Base-by-base conservation (phyloP, 2,329 filamentous ascomycete species). In the Trichoderma sp. region DNA sequence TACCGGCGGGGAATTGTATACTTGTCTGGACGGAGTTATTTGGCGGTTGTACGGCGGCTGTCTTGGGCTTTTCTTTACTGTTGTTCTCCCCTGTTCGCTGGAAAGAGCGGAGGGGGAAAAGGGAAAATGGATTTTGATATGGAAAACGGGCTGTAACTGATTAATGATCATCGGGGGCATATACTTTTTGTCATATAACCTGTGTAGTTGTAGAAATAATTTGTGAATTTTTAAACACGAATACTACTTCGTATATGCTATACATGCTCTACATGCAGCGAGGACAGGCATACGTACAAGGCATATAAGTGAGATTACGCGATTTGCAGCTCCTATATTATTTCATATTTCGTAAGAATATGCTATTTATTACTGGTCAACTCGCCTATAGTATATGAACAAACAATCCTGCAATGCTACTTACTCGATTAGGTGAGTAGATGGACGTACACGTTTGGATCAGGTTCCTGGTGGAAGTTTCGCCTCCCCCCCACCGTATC, bases 1-100 rank as follows among this genome's bases (percentile, higher is more conserved):
- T 51, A 34, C 63, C 39, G 63, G 63, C 63, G 52, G 63, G 54
- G 39, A 43, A 66, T 59, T 66, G 39, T 37, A 58, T 56, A 46
- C 63, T 68, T 68, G 65, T 60, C 56, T 54, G 65, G 56, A 59
- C 56, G 65, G 65, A 68, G 65, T 68, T 68, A 66, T 37, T 66
- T 59, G 63, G 54, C 63, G 63, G 63, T 59, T 54, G 58, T 37
- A 34, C 39, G 54, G 54, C 39, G 63, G 63, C 54, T 59, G 39
- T 32, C 49, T 66, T 55, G 58, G 37, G n/a, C 30, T 51, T 59
- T 59, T 49, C 37, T 59, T 66, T 51, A 16, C 51, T 59, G n/a
- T n/a, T 39, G 18, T 34, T 24, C n/a, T 58, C 43, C 26, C 32
- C 4, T 24, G 13, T 8, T 58, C 54, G 64, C 52, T 51, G 18